phyloP scores from a whole-genome alignment of 2,329 filamentous ascomycete genomes.

The Botryotinia narcissicola region DNA sequence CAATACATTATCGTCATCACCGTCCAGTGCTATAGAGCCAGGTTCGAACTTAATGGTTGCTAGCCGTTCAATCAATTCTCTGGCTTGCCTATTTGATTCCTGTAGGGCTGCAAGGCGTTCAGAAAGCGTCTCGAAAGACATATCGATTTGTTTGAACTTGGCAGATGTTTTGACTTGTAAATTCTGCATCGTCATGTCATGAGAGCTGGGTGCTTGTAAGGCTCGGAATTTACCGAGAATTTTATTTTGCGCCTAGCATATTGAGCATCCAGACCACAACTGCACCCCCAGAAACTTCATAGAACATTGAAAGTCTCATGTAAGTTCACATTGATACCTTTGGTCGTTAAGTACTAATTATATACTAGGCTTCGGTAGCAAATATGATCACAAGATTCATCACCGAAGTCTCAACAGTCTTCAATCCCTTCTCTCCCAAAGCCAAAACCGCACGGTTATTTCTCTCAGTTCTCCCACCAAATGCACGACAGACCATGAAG shows the following conservation, averaged over 20 bases:
- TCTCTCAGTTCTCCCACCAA: constrained; percentile 78
- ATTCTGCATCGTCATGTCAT: neutral
- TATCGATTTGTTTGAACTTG: constrained; percentile 37
- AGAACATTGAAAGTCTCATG: constrained; percentile 1
- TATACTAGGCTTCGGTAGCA: neutral
- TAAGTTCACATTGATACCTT: neutral
- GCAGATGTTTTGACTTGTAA: neutral
- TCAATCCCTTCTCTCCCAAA: constrained; percentile 84
- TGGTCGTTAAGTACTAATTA: neutral
- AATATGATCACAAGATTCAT: constrained; percentile 83
- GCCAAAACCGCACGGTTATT: constrained; percentile 85
- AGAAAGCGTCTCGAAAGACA: constrained; percentile 61
- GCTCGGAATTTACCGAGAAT: constrained; percentile 13
- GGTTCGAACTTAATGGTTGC: constrained; percentile 57
- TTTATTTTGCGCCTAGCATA: constrained; percentile 10
- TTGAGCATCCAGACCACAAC: constrained; percentile 10
- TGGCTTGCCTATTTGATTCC: constrained; percentile 59
- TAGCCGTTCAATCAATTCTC: constrained; percentile 58
- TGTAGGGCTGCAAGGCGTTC: constrained; percentile 58
- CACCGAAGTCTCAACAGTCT: constrained; percentile 78
- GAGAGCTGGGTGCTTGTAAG: constrained; percentile 2
- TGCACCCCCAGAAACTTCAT: neutral
- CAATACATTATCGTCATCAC: constrained; percentile 50
- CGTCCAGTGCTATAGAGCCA: constrained; percentile 53
- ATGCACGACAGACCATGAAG: constrained; percentile 72